phyloP scores from a whole-genome alignment of 306 rosid genomes.

The Prinsepia uniflora region DNA sequence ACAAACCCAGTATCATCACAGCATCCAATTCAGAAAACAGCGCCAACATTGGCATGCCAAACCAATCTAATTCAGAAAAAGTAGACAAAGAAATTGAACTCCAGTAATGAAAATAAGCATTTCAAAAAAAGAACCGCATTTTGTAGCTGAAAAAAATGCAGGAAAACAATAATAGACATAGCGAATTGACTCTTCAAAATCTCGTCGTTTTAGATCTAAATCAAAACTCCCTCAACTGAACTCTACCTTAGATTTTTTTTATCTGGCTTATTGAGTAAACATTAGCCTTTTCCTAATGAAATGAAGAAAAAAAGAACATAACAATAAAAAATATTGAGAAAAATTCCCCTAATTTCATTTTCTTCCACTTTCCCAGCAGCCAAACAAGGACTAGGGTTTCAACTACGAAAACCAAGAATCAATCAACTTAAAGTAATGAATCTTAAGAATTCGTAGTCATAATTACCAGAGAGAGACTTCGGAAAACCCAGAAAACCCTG shows the following conservation, averaged over 20 bases:
- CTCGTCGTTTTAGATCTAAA: constrained; percentile 14
- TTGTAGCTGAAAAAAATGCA: not conserved
- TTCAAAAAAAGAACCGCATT: not conserved
- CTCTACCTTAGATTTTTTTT: not conserved
- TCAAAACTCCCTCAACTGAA: not conserved
- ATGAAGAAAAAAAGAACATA: not conserved
- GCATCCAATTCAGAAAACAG: not conserved
- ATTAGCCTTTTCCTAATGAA: not conserved
- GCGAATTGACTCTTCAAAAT: not conserved
- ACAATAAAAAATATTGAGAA: not conserved
- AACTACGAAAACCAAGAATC: constrained; percentile 1
- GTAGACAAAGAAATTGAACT: constrained; percentile 7
- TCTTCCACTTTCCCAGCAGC: constrained; percentile 2
- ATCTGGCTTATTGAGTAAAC: not conserved
- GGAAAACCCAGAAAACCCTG: constrained; percentile 18
- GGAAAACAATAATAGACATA: not conserved
- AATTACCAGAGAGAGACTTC: constrained; percentile 27
- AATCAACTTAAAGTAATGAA: constrained; percentile 7
- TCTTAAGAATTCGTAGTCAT: not conserved
- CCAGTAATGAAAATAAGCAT: not conserved
- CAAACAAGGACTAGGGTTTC: constrained; percentile 23
- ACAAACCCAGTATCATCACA: not conserved
- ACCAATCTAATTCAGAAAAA: constrained; percentile 9
- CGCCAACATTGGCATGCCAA: constrained; percentile 9
- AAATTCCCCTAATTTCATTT: no score